phyloP scores from a whole-genome alignment of 495 filamentous ascomycete genomes.

The Xylaria castorea region DNA sequence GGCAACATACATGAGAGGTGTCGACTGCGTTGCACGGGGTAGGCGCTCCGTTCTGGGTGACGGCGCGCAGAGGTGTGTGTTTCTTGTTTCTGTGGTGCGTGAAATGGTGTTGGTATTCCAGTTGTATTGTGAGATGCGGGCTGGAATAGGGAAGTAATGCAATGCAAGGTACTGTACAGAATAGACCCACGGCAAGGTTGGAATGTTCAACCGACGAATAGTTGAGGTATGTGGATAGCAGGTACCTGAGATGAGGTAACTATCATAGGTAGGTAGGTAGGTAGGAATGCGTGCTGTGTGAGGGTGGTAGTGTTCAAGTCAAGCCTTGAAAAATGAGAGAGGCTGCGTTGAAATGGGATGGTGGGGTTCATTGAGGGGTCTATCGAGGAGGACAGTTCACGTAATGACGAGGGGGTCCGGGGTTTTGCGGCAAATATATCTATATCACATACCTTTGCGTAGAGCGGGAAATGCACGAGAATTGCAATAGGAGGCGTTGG shows the following conservation, averaged over 20 bases:
- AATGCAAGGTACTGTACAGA: constrained; percentile 20
- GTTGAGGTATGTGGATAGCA: background rate
- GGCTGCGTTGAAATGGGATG: constrained; percentile 6
- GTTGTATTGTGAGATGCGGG: constrained; percentile 11
- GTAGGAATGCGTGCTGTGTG: constrained; percentile 8
- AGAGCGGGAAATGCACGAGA: background rate
- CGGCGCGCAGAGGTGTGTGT: background rate
- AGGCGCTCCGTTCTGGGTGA: constrained; percentile 10
- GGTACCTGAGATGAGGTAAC: background rate
- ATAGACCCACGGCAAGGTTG: constrained; percentile 18
- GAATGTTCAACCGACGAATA: constrained; percentile 7
- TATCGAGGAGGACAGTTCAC: background rate
- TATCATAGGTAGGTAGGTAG: background rate
- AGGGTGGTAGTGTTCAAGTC: background rate
- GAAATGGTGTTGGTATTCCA: background rate
- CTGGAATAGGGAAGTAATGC: background rate
- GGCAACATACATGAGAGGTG: constrained; percentile 17
- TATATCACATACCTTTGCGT: background rate
- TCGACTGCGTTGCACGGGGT: background rate
- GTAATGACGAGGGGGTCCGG: background rate
- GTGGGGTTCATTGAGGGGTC: constrained; percentile 24
- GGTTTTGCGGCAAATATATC: background rate
- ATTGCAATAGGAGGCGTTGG: background rate
- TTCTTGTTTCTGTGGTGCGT: background rate
- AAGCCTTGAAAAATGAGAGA: constrained; percentile 3